Conservation (phyloP, 257 asterid genomes). For the Lithospermum erythrorhizon region DNA sequence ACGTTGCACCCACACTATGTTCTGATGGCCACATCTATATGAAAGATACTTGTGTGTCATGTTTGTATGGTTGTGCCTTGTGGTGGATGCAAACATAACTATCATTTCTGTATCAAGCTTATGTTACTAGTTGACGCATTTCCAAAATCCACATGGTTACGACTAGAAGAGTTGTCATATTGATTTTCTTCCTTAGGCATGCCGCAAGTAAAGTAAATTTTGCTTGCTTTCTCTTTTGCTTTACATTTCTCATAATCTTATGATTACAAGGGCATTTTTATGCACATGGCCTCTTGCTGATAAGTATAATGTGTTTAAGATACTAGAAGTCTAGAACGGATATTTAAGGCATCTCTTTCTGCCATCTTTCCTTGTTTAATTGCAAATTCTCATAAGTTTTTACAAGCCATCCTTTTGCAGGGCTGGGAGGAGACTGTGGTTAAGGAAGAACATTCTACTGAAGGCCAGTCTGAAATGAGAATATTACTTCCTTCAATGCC, state of each 20-base stretch:
- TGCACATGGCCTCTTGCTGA: neutral
- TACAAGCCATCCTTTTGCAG: slow-evolving; percentile 28
- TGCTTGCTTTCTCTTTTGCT: neutral
- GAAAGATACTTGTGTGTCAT: neutral
- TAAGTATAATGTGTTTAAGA: neutral
- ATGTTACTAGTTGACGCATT: neutral
- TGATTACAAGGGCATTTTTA: neutral
- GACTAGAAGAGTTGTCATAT: neutral
- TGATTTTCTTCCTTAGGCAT: neutral
- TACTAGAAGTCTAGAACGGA: too few relatives aligned
- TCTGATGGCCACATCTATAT: neutral
- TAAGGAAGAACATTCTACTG: slow-evolving; percentile 66
- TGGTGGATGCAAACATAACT: neutral
- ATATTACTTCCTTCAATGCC: slow-evolving; percentile 96
- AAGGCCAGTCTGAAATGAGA: slow-evolving; percentile 68
- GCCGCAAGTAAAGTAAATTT: neutral
- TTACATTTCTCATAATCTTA: neutral
- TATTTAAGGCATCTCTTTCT: neutral
- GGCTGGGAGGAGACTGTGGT: slow-evolving; percentile 97
- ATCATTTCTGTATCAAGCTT: neutral
- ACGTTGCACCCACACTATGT: neutral
- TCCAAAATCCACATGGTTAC: neutral
- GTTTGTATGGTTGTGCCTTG: neutral
- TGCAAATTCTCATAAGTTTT: neutral
- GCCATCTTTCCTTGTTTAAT: neutral